These are phyloP conservation scores for Mycosphaerella sp. DNA, from an alignment of 2,329 filamentous ascomycete genomes.

Conservation along the genomic window DNA sequence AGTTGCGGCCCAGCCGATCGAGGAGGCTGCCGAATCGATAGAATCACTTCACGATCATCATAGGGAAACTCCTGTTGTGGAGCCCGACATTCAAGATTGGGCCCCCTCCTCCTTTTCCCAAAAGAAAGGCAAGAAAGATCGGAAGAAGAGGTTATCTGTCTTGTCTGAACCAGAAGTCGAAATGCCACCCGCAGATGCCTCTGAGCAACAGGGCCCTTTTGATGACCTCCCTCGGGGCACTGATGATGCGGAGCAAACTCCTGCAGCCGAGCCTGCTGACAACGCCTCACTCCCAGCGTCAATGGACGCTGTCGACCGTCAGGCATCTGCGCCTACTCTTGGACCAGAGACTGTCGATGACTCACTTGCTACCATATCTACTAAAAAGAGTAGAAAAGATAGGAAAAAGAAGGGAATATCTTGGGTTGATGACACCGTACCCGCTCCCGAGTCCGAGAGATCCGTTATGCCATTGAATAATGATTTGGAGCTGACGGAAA, in stretches of 20 bases:
- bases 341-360: conserved; percentile 11
- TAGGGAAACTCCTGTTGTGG: not conserved
- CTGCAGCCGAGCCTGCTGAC: not conserved
- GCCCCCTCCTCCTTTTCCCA: conserved; percentile 15
- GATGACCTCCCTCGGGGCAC: not conserved
- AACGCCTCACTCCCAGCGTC: not conserved
- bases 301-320: not conserved
- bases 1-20: not conserved
- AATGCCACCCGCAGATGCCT: not conserved
- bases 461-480: not conserved
- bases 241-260: not conserved
- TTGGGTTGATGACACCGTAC: conserved; percentile 1
- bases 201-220: not conserved
- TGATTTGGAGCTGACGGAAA: not conserved
- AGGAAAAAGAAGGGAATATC: conserved; percentile 16
- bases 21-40: not conserved
- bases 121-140: conserved; percentile 38
- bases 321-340: not conserved
- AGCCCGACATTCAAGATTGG: not conserved
- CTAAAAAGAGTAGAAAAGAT: conserved; percentile 27
- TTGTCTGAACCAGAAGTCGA: conserved; percentile 4
- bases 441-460: not conserved
- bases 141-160: conserved; percentile 28
- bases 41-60: not conserved
- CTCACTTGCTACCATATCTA: conserved; percentile 6